These are phyloP conservation scores for Cercospora citrullina DNA, from an alignment of 2,329 filamentous ascomycete genomes.

Conservation along the genomic window DNA sequence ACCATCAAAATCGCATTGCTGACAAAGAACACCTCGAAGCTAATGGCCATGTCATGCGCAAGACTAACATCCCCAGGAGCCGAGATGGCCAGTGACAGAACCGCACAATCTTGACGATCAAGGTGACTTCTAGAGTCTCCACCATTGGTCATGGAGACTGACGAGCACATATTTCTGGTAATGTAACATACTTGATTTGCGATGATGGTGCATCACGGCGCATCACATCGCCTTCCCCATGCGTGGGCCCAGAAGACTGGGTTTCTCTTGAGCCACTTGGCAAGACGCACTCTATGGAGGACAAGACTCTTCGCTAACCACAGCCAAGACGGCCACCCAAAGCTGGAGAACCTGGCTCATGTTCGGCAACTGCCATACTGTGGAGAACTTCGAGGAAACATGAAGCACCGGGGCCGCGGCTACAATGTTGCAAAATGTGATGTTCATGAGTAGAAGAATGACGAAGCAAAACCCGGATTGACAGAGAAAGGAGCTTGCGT, in stretches of 20 bases:
- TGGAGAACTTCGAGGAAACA: background rate
- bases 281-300: background rate
- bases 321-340: background rate
- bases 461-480: background rate
- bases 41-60: background rate
- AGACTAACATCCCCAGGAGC: background rate
- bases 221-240: background rate
- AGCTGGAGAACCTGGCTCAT: background rate
- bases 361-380: background rate
- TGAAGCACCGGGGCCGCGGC: background rate
- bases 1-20: background rate
- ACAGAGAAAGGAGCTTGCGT: background rate
- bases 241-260: background rate
- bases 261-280: background rate
- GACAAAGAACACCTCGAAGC: background rate
- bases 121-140: background rate
- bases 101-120: background rate
- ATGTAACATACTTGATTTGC: background rate
- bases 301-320: constrained; percentile 1
- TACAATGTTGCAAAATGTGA: background rate
- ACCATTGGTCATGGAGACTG: background rate
- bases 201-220: background rate
- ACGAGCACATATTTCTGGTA: background rate
- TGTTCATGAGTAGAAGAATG: background rate
- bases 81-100: background rate